phyloP scores from a whole-genome alignment of 2,329 filamentous ascomycete genomes.

The Trichoderma endophyticum region DNA sequence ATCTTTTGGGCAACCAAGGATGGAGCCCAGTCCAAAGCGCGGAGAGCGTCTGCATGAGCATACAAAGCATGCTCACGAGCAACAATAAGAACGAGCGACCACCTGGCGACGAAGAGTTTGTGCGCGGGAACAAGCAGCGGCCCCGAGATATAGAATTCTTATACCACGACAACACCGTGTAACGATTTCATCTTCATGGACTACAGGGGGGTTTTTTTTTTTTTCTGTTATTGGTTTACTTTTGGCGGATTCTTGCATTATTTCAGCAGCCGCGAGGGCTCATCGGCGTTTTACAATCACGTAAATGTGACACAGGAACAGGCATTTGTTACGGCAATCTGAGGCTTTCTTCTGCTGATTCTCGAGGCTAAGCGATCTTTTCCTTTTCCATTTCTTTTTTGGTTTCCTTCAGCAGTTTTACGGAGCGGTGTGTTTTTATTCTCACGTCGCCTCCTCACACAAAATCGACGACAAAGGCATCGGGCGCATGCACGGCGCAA shows the following conservation, averaged over 20 bases:
- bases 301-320: not conserved
- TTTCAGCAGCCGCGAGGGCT: constrained; percentile 7
- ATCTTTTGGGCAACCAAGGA: constrained; percentile 80
- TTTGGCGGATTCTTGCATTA: constrained; percentile 14
- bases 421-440: not conserved
- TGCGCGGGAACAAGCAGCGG: constrained; percentile 71
- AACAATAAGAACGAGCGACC: constrained; percentile 90
- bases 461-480: not conserved
- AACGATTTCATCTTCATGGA: not conserved
- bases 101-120: constrained; percentile 86
- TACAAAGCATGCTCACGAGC: constrained; percentile 97
- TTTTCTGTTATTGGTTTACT: not conserved
- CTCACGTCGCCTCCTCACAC: not conserved
- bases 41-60: constrained; percentile 92
- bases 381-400: not conserved
- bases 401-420: not conserved
- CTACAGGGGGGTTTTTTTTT: not conserved
- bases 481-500: constrained; percentile 5
- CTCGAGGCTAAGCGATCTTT: not conserved
- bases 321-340: not conserved
- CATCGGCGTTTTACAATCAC: constrained; percentile 15
- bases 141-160: constrained; percentile 89
- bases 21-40: constrained; percentile 98
- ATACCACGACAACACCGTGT: constrained; percentile 86
- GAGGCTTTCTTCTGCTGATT: not conserved